Conservation (phyloP, 2,329 filamentous ascomycete genomes). For the Xylaria sp. region DNA sequence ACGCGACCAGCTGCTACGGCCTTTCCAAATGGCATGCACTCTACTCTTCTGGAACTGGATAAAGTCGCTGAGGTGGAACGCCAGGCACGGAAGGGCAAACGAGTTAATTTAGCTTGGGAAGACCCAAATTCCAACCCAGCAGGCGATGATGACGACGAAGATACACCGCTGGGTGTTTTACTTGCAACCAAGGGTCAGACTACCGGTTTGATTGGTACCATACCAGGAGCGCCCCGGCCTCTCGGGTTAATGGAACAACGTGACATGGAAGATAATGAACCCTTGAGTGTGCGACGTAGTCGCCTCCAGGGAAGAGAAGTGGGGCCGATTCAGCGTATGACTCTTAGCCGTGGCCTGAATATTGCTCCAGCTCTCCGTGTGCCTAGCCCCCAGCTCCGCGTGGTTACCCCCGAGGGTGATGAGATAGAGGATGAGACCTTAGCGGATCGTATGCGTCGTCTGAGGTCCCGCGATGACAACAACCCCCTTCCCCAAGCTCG, state of each 20-base stretch:
- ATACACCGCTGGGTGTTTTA: constrained; percentile 87
- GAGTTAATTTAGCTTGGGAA: constrained; percentile 92
- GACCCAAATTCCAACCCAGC: constrained; percentile 46
- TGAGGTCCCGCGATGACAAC: constrained; percentile 67
- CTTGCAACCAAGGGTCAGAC: constrained; percentile 71
- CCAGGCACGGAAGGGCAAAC: constrained; percentile 76
- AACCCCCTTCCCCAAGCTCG: constrained; percentile 62
- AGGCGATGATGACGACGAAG: constrained; percentile 55
- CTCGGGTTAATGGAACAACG: constrained; percentile 82
- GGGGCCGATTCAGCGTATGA: constrained; percentile 56
- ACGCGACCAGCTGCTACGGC: constrained; percentile 73
- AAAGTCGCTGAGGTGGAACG: constrained; percentile 88
- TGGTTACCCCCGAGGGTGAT: constrained; percentile 53
- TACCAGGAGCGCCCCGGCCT: constrained; percentile 70
- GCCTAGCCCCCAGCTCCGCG: constrained; percentile 49
- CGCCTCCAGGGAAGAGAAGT: constrained; percentile 74
- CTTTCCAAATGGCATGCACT: constrained; percentile 83
- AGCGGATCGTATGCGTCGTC: constrained; percentile 70
- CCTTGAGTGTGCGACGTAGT: constrained; percentile 79
- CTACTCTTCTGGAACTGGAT: constrained; percentile 89
- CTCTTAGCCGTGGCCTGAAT: constrained; percentile 50
- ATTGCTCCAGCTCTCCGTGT: constrained; percentile 43
- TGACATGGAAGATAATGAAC: constrained; percentile 92
- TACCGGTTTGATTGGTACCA: constrained; percentile 57
- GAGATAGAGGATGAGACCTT: constrained; percentile 74